These are phyloP conservation scores for Penicillium robsamsonii DNA, from an alignment of 495 filamentous ascomycete species.

Conservation along the genomic window DNA sequence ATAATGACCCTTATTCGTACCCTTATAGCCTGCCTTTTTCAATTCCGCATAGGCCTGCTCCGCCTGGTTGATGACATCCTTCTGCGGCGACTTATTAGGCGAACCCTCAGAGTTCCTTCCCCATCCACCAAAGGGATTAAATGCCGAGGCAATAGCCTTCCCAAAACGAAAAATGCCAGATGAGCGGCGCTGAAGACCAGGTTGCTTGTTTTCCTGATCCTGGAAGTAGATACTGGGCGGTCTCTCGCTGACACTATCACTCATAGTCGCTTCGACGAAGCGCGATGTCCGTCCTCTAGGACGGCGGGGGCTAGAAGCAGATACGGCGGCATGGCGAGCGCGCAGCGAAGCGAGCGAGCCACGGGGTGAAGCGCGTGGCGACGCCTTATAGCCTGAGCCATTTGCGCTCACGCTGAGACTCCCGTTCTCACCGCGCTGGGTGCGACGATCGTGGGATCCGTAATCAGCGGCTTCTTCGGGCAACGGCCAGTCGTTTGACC, in stretches of 20 bases:
- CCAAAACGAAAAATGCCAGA: slow-evolving; percentile 61
- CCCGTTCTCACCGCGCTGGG: slow-evolving; percentile 10
- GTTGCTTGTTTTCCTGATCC: slow-evolving; percentile 29
- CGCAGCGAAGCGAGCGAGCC: slow-evolving; percentile 22
- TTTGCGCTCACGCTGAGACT: slow-evolving; percentile 2
- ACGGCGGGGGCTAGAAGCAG: slow-evolving; percentile 20
- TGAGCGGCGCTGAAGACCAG: slow-evolving; percentile 17
- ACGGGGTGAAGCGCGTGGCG: slow-evolving; percentile 33
- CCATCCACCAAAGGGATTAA: slow-evolving; percentile 53
- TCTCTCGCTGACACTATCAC: slow-evolving; percentile 65
- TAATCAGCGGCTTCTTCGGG: slow-evolving; percentile 30
- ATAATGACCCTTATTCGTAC: slow-evolving; percentile 43
- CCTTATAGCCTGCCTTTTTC: slow-evolving; percentile 57
- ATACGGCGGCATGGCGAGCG: slow-evolving; percentile 17
- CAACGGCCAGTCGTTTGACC: slow-evolving; percentile 52
- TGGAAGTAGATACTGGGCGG: slow-evolving; percentile 63
- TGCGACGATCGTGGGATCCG: slow-evolving; percentile 18
- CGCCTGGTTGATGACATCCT: slow-evolving; percentile 47
- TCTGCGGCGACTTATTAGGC: slow-evolving; percentile 27
- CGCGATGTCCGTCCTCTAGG: slow-evolving; percentile 50
- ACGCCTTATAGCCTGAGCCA: slow-evolving; percentile 16
- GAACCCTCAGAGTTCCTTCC: slow-evolving; percentile 31
- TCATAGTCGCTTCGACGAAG: slow-evolving; percentile 76
- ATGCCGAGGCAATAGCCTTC: slow-evolving; percentile 54
- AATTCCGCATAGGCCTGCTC: slow-evolving; percentile 59